A percentile compares a stretch with the other conserved stretches of the same genome.
phyloP scores from a whole-genome alignment of 768 basidiomycete species.

The Serendipita sp. region DNA sequence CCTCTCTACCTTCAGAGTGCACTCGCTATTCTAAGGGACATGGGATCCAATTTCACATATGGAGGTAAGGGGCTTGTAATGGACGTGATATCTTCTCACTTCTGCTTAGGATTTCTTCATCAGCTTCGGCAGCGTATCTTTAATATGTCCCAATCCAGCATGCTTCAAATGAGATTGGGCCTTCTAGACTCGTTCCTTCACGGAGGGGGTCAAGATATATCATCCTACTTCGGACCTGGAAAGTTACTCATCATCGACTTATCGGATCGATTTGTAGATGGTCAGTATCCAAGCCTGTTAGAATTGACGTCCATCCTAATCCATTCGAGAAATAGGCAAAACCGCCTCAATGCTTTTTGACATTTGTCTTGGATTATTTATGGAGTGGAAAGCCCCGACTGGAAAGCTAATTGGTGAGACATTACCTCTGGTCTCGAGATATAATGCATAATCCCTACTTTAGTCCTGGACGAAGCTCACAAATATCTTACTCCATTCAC shows the following conservation, averaged over 20 bases:
- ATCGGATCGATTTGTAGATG: constrained; percentile 6
- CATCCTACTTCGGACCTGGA: background rate
- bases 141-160: constrained; percentile 37
- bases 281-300: background rate
- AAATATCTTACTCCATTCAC: constrained; percentile 48
- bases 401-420: constrained; percentile 6
- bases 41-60: constrained; percentile 36
- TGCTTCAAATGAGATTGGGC: constrained; percentile 47
- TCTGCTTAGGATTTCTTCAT: constrained; percentile 21
- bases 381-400: background rate
- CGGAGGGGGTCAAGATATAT: constrained; percentile 16
- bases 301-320: background rate
- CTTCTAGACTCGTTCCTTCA: constrained; percentile 40
- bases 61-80: constrained; percentile 13
- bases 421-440: background rate
- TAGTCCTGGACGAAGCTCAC: constrained; percentile 59
- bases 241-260: constrained; percentile 7
- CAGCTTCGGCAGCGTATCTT: constrained; percentile 32
- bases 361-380: constrained; percentile 7
- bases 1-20: constrained; percentile 8
- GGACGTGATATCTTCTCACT: constrained; percentile 18
- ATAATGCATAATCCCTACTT: background rate
- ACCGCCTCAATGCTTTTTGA: constrained; percentile 19
- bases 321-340: background rate
- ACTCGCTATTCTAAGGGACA: constrained; percentile 39